Evolutionary conservation across 768 basidiomycete genomes (phyloP).

Genomic region (Tricholoma hemisulphureum): DNA sequence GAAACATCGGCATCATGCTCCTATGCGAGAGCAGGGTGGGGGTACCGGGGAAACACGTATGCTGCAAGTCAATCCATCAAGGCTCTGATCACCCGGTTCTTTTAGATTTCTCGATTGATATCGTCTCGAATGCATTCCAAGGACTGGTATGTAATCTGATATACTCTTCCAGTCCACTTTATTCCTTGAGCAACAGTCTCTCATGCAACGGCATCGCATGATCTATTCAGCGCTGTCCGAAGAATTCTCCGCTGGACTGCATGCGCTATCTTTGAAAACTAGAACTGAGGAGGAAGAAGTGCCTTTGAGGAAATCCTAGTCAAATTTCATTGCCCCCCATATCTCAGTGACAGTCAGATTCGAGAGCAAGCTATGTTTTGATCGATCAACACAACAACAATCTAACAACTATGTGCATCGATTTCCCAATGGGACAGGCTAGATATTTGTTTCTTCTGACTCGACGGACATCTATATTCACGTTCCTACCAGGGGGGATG

Average conservation of each 20-base stretch:
- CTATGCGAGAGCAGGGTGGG: constrained; percentile 71
- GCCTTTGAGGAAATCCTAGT: not conserved
- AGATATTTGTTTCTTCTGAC: no score
- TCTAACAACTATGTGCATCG: no score
- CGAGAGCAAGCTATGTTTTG: no score
- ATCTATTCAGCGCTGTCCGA: constrained; percentile 70
- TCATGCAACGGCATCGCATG: constrained; percentile 80
- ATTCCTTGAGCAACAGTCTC: constrained; percentile 1
- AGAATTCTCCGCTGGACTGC: constrained; percentile 69
- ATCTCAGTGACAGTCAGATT: no score
- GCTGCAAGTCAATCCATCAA: constrained; percentile 6
- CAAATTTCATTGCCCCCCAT: no score
- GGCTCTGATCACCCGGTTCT: constrained; percentile 9
- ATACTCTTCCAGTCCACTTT: constrained; percentile 7
- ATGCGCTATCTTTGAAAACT: constrained; percentile 75
- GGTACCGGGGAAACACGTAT: constrained; percentile 81
- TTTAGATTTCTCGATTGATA: constrained; percentile 72
- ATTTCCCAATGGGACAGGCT: no score
- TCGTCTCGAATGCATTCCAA: constrained; percentile 70
- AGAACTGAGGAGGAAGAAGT: constrained; percentile 57
- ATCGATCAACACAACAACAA: no score
- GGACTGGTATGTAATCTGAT: constrained; percentile 56
- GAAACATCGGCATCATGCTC: constrained; percentile 80
- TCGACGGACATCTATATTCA: no score
- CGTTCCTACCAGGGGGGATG: not conserved